Conservation (phyloP, 768 basidiomycete genomes). For the Guyanaporus albipodus region DNA sequence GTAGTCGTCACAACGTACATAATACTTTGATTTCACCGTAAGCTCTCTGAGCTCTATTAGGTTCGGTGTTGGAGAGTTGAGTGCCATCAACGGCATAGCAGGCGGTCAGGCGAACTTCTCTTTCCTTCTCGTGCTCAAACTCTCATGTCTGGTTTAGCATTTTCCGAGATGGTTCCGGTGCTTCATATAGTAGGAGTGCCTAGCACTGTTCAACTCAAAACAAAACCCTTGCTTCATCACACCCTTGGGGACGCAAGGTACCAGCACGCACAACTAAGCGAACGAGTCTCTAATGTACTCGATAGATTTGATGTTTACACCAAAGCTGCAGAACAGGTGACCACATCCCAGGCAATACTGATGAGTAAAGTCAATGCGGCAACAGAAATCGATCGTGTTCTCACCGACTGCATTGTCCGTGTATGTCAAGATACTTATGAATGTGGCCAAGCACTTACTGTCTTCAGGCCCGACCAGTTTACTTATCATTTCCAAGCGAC, state of each 20-base stretch:
- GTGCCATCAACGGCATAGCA: slow-evolving; percentile 81
- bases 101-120: slow-evolving; percentile 44
- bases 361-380: slow-evolving; percentile 51
- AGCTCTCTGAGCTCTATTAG: slow-evolving; percentile 30
- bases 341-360: slow-evolving; percentile 62
- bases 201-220: slow-evolving; percentile 66
- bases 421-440: slow-evolving; percentile 30
- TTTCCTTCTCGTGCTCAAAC: background rate
- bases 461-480: slow-evolving; percentile 74
- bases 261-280: background rate
- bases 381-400: slow-evolving; percentile 71
- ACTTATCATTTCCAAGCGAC: slow-evolving; percentile 83
- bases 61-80: slow-evolving; percentile 93
- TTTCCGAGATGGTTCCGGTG: slow-evolving; percentile 87
- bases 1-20: slow-evolving; percentile 75
- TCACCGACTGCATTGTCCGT: slow-evolving; percentile 61
- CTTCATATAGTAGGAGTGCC: slow-evolving; percentile 87
- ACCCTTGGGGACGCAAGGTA: slow-evolving; percentile 82
- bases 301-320: slow-evolving; percentile 74
- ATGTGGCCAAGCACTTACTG: background rate
- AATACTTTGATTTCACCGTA: too few relatives aligned
- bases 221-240: slow-evolving; percentile 77
- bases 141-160: slow-evolving; percentile 40
- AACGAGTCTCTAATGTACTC: background rate
- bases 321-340: slow-evolving; percentile 72